These are phyloP conservation scores for Xylaria sp. DNA, from an alignment of 2,329 filamentous ascomycete genomes.

Conservation along the genomic window DNA sequence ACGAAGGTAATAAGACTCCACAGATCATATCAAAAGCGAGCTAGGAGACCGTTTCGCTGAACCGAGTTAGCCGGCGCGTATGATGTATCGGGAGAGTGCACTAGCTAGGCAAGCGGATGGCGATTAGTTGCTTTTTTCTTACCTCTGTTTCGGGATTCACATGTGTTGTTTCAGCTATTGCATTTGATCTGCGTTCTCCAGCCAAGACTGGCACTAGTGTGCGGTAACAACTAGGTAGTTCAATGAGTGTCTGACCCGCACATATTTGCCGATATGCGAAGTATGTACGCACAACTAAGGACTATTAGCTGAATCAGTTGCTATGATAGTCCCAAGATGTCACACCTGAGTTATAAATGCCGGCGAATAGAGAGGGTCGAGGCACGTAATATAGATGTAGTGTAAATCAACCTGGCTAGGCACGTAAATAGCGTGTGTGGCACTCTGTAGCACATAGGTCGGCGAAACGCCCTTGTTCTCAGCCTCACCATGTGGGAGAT, in stretches of 20 bases:
- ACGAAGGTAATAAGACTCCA: too few relatives aligned
- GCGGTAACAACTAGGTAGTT: background rate
- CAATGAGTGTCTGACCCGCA: constrained; percentile 12
- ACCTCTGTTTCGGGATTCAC: constrained; percentile 30
- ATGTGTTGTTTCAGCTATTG: constrained; percentile 29
- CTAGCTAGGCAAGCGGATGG: constrained; percentile 19
- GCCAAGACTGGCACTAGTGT: constrained; percentile 13
- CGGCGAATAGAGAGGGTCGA: background rate
- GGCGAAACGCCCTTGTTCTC: constrained; percentile 34
- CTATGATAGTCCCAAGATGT: background rate
- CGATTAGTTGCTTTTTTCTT: constrained; percentile 28
- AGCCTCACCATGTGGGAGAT: constrained; percentile 34
- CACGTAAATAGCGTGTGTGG: constrained; percentile 4
- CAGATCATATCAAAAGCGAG: too few relatives aligned
- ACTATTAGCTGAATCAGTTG: constrained; percentile 7
- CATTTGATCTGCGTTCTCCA: constrained; percentile 22
- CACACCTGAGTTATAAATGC: background rate
- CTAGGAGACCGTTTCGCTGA: constrained; percentile 14
- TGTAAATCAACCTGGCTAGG: constrained; percentile 1
- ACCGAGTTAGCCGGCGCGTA: background rate
- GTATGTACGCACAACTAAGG: background rate
- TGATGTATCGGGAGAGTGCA: constrained; percentile 7
- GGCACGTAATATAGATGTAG: constrained; percentile 7
- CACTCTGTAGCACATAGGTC: constrained; percentile 25
- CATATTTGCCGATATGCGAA: background rate